Base-by-base conservation (phyloP, 306 rosid species). In the Sphenostylis stenocarpa region DNA sequence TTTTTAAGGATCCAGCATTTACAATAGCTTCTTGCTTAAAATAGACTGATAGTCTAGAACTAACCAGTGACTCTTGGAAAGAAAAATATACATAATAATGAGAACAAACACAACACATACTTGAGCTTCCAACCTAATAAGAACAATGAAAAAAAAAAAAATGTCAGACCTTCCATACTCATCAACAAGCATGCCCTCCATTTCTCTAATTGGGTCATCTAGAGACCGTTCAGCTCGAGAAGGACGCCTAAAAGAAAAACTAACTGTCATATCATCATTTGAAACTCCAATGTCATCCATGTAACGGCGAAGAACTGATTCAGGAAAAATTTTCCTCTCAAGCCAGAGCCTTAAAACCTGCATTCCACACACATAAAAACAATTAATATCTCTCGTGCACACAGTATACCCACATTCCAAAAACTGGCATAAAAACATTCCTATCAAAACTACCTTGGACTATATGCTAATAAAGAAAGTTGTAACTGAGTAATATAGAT, bases 111-210 rank as follows among this genome's bases (percentile, higher is more conserved):
- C 33, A 16, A 47, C 68, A 11, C 23, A 9, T 2, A 17, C 9
- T 14, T 7, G 12, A 6, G 12, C 17, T 75, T 44, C n/a, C 24
- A 78, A 36, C 41, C 21, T 52, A 16, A 72, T 31, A 21, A 79
- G 19, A 17, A 48, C 11, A 28, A 66, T 21, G 31, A 49, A 73
- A 48, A 34, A 64, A 55, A 15, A 24, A 55, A 43, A 61, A 12
- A 26, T 26, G 53, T 1, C 88, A 77, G 55, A 92, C 97, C 97
- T 92, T 70, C 97, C 97, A 80, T 92, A 92, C 85, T 90, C 96
- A 82, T 92, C 97, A 83, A 91, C 97, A 77, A 92, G 80, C 97
- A 92, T 92, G 82, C 90, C 96, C 80, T 92, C 97, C 96, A 92
- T 88, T 87, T 92, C 97, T 80, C 97, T 90, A 38, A 92, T 87